Conservation (phyloP, 2,329 filamentous ascomycete genomes). For the Fusarium brachygibbosum region DNA sequence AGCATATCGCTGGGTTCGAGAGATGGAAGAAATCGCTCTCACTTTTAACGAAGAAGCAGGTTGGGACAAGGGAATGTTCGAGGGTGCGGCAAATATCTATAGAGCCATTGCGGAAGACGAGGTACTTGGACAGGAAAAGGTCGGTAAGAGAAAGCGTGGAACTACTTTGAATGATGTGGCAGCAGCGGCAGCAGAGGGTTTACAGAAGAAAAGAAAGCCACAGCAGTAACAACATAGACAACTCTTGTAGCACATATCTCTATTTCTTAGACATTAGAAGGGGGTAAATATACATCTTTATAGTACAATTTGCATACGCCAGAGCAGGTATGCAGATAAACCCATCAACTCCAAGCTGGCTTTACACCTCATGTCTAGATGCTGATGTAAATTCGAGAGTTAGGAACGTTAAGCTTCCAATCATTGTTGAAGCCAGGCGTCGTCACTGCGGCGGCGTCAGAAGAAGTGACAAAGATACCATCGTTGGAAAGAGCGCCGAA, state of each 20-base stretch:
- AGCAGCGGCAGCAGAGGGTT: conserved; percentile 60
- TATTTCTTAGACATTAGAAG: conserved; percentile 13
- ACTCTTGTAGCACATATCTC: background rate
- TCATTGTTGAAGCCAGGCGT: conserved; percentile 50
- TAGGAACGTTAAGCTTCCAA: conserved; percentile 55
- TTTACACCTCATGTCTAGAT: conserved; percentile 8
- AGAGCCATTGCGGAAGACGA: conserved; percentile 71
- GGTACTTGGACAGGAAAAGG: conserved; percentile 70
- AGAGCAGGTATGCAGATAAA: background rate
- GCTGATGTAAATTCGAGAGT: conserved; percentile 50
- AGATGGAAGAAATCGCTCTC: conserved; percentile 81
- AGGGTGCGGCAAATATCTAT: conserved; percentile 72
- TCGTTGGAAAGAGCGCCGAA: conserved; percentile 75
- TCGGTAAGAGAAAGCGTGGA: conserved; percentile 68
- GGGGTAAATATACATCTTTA: conserved; percentile 19
- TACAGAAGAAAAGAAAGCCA: conserved; percentile 59
- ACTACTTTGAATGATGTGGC: conserved; percentile 71
- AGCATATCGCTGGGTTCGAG: conserved; percentile 81
- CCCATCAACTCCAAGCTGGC: background rate
- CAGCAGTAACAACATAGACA: background rate
- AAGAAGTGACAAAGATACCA: conserved; percentile 66
- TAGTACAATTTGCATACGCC: conserved; percentile 19
- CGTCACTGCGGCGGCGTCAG: conserved; percentile 41
- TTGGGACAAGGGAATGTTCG: conserved; percentile 69
- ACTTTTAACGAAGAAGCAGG: conserved; percentile 76